phyloP scores from a whole-genome alignment of 148 eudicot genomes.

The Gaultheria prostrata region DNA sequence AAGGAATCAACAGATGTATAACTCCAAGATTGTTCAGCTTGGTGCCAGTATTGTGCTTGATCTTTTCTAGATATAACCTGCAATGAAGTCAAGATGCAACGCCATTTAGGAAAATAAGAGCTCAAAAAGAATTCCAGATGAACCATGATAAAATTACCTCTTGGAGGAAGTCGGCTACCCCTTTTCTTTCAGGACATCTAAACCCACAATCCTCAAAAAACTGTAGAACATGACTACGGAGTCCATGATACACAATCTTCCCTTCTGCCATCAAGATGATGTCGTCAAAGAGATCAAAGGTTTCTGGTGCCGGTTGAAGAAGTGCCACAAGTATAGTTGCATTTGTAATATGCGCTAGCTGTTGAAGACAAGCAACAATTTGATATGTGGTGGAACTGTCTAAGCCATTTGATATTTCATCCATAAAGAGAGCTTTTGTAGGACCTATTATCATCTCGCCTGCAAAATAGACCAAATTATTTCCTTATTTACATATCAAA shows the following conservation, averaged over 20 bases:
- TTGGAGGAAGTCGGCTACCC: slow-evolving; percentile 81
- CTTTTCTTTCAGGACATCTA: slow-evolving; percentile 81
- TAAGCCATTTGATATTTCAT: slow-evolving; percentile 80
- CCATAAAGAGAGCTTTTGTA: no score
- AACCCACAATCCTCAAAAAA: slow-evolving; percentile 68
- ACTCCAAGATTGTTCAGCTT: slow-evolving; percentile 29
- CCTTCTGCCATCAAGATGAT: slow-evolving; percentile 85
- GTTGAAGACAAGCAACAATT: slow-evolving; percentile 64
- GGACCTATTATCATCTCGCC: slow-evolving; percentile 95
- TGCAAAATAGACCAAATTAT: slow-evolving; percentile 19
- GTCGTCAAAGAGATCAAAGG: slow-evolving; percentile 77
- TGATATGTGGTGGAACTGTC: slow-evolving; percentile 90
- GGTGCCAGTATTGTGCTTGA: slow-evolving; percentile 67
- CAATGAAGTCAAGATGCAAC: not conserved
- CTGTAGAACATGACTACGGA: slow-evolving; percentile 39
- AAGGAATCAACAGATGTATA: slow-evolving; percentile 51
- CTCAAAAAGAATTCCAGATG: not conserved
- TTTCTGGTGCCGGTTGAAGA: slow-evolving; percentile 89
- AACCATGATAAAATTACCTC: slow-evolving; percentile 44
- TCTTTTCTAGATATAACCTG: slow-evolving; percentile 81
- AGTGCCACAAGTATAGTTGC: slow-evolving; percentile 67
- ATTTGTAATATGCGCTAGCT: slow-evolving; percentile 64
- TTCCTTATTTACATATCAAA: not conserved
- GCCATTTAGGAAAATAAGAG: not conserved
- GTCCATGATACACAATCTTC: slow-evolving; percentile 75